phyloP scores from a whole-genome alignment of 495 filamentous ascomycete genomes.

The Jackrogersella minutella region DNA sequence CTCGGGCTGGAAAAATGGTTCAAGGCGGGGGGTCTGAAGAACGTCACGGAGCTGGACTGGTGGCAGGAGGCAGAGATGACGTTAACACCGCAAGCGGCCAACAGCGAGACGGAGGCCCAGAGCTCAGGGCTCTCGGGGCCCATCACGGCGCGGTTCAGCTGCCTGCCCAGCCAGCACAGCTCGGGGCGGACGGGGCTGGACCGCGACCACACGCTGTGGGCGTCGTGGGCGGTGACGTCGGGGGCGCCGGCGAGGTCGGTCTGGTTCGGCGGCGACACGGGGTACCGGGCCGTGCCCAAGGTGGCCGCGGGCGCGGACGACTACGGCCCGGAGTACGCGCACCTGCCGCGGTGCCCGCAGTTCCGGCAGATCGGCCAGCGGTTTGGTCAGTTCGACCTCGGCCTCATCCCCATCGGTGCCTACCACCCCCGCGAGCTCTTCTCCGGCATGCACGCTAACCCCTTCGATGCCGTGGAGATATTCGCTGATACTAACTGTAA shows the following conservation, averaged over 20 bases:
- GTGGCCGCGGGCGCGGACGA: slow-evolving; percentile 71
- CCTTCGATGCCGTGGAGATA: slow-evolving; percentile 88
- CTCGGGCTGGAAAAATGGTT: slow-evolving; percentile 94
- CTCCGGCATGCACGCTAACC: slow-evolving; percentile 86
- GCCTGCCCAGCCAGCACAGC: slow-evolving; percentile 86
- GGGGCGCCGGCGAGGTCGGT: slow-evolving; percentile 68
- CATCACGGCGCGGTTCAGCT: slow-evolving; percentile 80
- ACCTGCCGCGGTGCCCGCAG: slow-evolving; percentile 81
- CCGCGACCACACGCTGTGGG: slow-evolving; percentile 80
- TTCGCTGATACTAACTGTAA: slow-evolving; percentile 87
- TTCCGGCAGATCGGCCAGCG: slow-evolving; percentile 86
- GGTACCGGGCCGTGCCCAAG: slow-evolving; percentile 84
- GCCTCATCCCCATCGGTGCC: slow-evolving; percentile 93
- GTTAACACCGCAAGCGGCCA: slow-evolving; percentile 56
- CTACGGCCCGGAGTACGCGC: slow-evolving; percentile 69
- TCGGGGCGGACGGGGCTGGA: slow-evolving; percentile 75
- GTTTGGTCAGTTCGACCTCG: slow-evolving; percentile 90
- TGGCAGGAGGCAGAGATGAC: slow-evolving; percentile 85
- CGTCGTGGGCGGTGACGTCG: slow-evolving; percentile 82
- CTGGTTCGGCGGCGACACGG: slow-evolving; percentile 80
- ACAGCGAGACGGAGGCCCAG: slow-evolving; percentile 40
- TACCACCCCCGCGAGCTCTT: slow-evolving; percentile 82
- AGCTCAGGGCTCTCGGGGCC: slow-evolving; percentile 37
- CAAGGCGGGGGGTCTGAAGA: slow-evolving; percentile 66
- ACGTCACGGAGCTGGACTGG: slow-evolving; percentile 93